Evolutionary conservation across 306 rosid genomes (phyloP), one percentile per base, ranked within the genome.

Genomic region (Arachis stenosperma): DNA sequence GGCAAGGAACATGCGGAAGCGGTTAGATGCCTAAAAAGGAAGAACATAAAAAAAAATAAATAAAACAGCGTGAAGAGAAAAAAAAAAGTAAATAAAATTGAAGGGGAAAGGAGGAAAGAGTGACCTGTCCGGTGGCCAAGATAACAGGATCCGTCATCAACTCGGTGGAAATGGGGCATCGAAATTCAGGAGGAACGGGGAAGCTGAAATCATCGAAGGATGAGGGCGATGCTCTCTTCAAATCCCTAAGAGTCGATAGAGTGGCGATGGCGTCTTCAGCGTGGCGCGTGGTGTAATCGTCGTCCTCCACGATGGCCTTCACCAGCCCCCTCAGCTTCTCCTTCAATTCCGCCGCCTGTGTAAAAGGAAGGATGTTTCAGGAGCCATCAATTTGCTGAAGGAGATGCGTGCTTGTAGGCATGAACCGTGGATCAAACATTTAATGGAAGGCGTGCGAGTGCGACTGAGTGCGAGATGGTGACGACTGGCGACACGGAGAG

Each of bases 131-230:
- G 46, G 96, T 86, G 69, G 85, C 81, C 74, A 90, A 79, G 73
- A 90, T 71, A 69, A 92, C 95, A 70, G 98, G 98, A 56, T 92
- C 98, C 10, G 36, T 59, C 95, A 92, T 92, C 79, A 92, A 81
- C 47, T 84, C 85, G 61, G 73, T 81, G 6, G 98, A 90, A 63
- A 92, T 90, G 71, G 98, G 96, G 52, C 98, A 92, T 13, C 85
- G 86, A 56, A 90, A 92, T 57, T 80, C 69, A 3, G 84, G 61
- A 55, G 96, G 98, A 60, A 78, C 65, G 61, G 29, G 7, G 30
- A 60, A 74, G 2, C 79, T 68, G 10, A 81, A 63, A 29, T 71
- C 76, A n/a, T 69, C 53, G 5, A 81, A 70, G 56, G 57, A 50
- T 6, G 86, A 57, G 0, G 10, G 2, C 27, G 40, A 3, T 22